A percentile compares a stretch with the other conserved stretches of the same genome.
Conservation (phyloP, 2,329 filamentous ascomycete genomes). For the Colletotrichum shisoi region DNA sequence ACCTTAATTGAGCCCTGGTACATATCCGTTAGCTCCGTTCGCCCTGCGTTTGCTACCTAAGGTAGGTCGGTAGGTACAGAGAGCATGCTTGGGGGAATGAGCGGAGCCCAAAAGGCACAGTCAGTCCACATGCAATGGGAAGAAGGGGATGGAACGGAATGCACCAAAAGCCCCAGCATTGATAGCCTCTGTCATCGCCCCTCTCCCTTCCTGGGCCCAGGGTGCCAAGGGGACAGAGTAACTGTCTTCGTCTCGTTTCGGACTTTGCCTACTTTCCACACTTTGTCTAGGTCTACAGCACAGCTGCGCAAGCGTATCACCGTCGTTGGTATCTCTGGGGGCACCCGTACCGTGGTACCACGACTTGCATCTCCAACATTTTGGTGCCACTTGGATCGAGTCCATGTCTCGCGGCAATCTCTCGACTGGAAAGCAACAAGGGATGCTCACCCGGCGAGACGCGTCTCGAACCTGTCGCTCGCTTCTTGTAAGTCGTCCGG, state of each 20-base stretch:
- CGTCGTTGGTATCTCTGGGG: not conserved
- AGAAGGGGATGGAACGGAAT: not conserved
- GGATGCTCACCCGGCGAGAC: constrained; percentile 30
- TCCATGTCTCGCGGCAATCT: constrained; percentile 26
- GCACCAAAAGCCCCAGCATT: constrained; percentile 7
- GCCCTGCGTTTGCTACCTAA: not conserved
- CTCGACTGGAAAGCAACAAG: constrained; percentile 21
- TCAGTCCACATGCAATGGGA: not conserved
- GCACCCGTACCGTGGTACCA: constrained; percentile 11
- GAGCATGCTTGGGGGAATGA: not conserved
- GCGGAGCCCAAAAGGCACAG: not conserved
- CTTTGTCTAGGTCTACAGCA: constrained; percentile 13
- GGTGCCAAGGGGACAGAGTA: too few relatives aligned
- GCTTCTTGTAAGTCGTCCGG: constrained; percentile 26
- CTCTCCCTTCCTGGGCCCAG: constrained; percentile 25
- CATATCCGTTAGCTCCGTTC: constrained; percentile 24
- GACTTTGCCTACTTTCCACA: constrained; percentile 14
- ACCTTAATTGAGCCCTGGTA: constrained; percentile 34
- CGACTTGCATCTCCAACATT: constrained; percentile 11
- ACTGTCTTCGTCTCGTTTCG: constrained; percentile 26
- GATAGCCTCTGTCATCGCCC: constrained; percentile 14
- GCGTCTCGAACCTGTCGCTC: constrained; percentile 36
- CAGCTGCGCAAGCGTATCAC: not conserved
- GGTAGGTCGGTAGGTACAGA: too few relatives aligned
- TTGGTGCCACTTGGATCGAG: constrained; percentile 15